phyloP scores from a whole-genome alignment of 2,329 filamentous ascomycete species.

The Monilinia laxa region DNA sequence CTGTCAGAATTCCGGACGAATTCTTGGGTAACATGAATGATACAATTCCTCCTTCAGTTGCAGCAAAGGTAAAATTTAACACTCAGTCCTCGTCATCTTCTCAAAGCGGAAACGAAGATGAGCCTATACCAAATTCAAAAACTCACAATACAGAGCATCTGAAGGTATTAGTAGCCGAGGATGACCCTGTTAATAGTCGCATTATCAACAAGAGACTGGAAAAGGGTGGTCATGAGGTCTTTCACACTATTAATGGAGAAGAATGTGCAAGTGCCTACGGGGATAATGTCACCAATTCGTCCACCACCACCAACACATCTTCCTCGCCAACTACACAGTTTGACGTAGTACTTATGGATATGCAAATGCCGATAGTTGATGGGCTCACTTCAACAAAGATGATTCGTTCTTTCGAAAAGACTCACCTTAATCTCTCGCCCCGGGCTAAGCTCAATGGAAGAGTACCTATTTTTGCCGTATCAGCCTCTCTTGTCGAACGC shows the following conservation, averaged over 20 bases:
- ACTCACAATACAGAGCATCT: slow-evolving; percentile 32
- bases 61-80: slow-evolving; percentile 31
- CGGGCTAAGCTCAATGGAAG: slow-evolving; percentile 61
- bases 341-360: slow-evolving; percentile 87
- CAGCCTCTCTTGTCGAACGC: slow-evolving; percentile 73
- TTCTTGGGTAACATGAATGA: slow-evolving; percentile 25
- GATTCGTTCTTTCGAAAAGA: slow-evolving; percentile 72
- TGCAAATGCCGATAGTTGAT: slow-evolving; percentile 94
- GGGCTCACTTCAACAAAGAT: slow-evolving; percentile 79
- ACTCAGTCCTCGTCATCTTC: slow-evolving; percentile 22
- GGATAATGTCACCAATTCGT: slow-evolving; percentile 50
- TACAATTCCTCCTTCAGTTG: neutral
- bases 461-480: slow-evolving; percentile 83
- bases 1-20: slow-evolving; percentile 50
- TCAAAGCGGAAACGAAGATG: neutral
- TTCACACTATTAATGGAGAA: slow-evolving; percentile 77
- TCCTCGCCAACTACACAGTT: slow-evolving; percentile 47
- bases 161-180: slow-evolving; percentile 77
- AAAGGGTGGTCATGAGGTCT: slow-evolving; percentile 69
- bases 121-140: neutral
- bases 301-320: neutral
- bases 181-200: slow-evolving; percentile 83
- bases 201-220: slow-evolving; percentile 81
- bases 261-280: slow-evolving; percentile 74
- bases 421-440: slow-evolving; percentile 53